Base-by-base conservation (phyloP, 768 basidiomycete species). In the Rhizopogon rudus region DNA sequence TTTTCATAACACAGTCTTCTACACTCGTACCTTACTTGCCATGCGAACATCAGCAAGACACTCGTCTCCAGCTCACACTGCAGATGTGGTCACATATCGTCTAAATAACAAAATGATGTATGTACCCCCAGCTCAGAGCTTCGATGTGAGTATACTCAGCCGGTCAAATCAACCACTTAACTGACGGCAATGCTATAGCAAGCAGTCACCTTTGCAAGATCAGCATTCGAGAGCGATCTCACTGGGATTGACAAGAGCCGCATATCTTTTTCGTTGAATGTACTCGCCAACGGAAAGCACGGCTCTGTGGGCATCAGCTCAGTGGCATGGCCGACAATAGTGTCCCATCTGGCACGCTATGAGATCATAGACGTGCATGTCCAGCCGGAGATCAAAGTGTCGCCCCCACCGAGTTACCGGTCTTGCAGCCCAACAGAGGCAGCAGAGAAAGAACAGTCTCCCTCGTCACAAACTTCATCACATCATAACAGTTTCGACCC, bases 61-160 rank as follows among this genome's bases (percentile, higher is more conserved):
- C 65, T 67, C 64, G 60, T 67, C 17, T 60, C 60, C 37, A 59
- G 33, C 71, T 3, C 22, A 25, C 25, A 25, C 46, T 10, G 61
- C 74, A 5, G 79, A 82, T 40, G 71, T 83, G 51, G 66, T 84
- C 55, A 82, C 78, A 16, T 83, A 83, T 55, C 75, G 79, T 28
- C 67, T 69, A 5, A 63, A 71, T 0, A 63, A 68, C 7, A 61
- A 74, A 28, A 67, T 81, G n/a, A 78, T 83, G 14, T 83, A 81
- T 44, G 82, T 85, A 1, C 73, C 71, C 1, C 76, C 75, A 0
- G 72, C 76, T 9, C 51, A 64, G 33, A 63, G 67, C 43, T 81
- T 81, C 54, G 61, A 73, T 60, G 83, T 81, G 40, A 52, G 74
- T 61, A 14, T 6, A 43, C 44, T 20, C 37, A 39, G 44, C 44